phyloP scores from a whole-genome alignment of 23 red algal species.

The Gracilaria gracilis region DNA sequence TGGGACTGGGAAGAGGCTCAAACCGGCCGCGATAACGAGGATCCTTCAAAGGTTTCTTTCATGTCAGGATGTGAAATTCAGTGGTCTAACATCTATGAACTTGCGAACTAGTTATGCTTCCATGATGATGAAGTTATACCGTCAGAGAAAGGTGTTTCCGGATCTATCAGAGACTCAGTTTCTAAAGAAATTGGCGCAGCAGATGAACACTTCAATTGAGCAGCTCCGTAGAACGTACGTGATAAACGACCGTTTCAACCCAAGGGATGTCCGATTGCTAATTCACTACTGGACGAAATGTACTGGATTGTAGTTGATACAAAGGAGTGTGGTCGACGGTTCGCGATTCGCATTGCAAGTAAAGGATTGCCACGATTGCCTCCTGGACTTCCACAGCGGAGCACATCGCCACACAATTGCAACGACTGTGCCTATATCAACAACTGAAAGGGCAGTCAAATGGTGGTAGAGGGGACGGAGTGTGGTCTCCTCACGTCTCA shows the following conservation, averaged over 20 bases:
- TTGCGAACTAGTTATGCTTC: background rate
- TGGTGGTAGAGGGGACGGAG: no score
- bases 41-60: background rate
- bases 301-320: no score
- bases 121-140: conserved; percentile 3
- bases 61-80: background rate
- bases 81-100: conserved; percentile 3
- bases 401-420: no score
- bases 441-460: no score
- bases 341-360: no score
- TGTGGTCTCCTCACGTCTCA: no score
- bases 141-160: background rate
- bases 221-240: conserved; percentile 5
- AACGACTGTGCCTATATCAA: no score
- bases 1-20: background rate
- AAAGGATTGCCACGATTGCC: no score
- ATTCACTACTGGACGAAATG: no score
- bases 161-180: background rate
- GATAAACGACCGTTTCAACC: background rate
- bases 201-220: conserved; percentile 18
- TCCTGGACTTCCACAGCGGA: no score
- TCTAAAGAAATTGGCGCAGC: background rate
- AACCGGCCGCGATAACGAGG: background rate
- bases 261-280: no score
- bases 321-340: no score